Base-by-base conservation (phyloP, 2,329 filamentous ascomycete species). In the Fusarium sp. region DNA sequence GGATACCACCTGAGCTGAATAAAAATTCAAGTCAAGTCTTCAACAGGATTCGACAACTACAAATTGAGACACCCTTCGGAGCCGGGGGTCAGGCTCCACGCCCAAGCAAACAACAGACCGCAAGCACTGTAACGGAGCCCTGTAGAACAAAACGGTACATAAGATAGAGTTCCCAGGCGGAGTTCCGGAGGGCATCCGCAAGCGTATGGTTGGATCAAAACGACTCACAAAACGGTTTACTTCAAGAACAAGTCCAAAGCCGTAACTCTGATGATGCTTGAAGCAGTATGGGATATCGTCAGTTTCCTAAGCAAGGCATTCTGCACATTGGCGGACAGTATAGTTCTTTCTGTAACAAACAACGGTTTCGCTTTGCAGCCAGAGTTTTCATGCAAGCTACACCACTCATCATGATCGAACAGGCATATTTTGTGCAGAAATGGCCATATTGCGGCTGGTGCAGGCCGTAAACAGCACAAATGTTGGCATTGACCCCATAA, bases 131-230 rank as follows among this genome's bases (percentile, higher is more conserved):
- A 42, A 64, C 37, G 40, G 44, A 34, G 41, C 41, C 46, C 41
- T 34, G 49, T 36, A 41, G 46, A 41, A 28, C 38, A 44, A 62
- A 60, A 49, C 59, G 42, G 40, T 58, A 34, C 23, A 50, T 50
- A 44, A 63, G 50, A 65, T 70, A 69, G 62, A 72, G 47, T 70
- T 61, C 52, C 36, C n/a, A 52, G 37, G 30, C 49, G 47, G 50
- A 40, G 40, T 28, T 45, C 38, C 62, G 67, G 67, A 70, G 45
- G 36, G 20, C 20, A 38, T 38, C 67, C 67, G 67, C 46, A 67
- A 42, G 23, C 37, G 30, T 7, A 12, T 64, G 20, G 63, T 70
- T 70, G 62, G 67, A 10, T 33, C 10, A 36, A 37, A 12, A 10
- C 26, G 30, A 33, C 6, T 33, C 8, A 44, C 41, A 40, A 41